Evolutionary conservation across 306 rosid genomes (phyloP), one percentile per base, ranked within the genome.

Genomic region (Arachis hypogaea): DNA sequence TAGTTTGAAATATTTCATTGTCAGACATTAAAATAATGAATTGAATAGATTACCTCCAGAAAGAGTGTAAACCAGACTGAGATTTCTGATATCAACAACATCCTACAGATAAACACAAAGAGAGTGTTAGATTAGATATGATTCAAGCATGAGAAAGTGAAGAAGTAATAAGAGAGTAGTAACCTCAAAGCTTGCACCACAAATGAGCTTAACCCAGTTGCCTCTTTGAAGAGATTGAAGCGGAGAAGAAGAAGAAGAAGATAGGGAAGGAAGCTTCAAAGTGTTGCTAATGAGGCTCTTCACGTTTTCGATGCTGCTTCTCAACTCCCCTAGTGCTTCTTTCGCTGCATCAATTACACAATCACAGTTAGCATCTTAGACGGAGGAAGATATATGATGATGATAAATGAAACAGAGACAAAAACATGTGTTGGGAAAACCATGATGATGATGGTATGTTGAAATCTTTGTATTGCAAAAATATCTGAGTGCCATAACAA

Each of bases 1-100:
- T 22, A 22, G 1, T 33, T 33, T 33, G 3, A 33, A 33, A 33
- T 4, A 33, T 33, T 33, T 33, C 38, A 33, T 33, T 33, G 38
- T 33, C 4, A 33, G 38, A 33, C 38, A 33, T 33, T 33, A 33
- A 33, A 33, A 33, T 33, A 33, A 33, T 33, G 38, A 33, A 33
- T 11, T 28, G 6, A 65, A 67, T 12, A 3, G 14, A 60, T 75
- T 77, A 91, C 96, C 97, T 83, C 98, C 97, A 66, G 98, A 93
- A 80, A 93, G 98, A 76, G 97, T 82, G 93, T 93, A 93, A 73
- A 93, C 93, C 74, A 91, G 86, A 56, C 89, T 85, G 73, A 87
- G 96, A 80, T 93, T 93, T 82, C 97, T 87, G 84, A 93, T 82
- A 83, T 93, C 92, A 79, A 85, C 91, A 78, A 87, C 92, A 85